Conservation (phyloP, 2,329 filamentous ascomycete species). For the Diaporthe batatas region DNA sequence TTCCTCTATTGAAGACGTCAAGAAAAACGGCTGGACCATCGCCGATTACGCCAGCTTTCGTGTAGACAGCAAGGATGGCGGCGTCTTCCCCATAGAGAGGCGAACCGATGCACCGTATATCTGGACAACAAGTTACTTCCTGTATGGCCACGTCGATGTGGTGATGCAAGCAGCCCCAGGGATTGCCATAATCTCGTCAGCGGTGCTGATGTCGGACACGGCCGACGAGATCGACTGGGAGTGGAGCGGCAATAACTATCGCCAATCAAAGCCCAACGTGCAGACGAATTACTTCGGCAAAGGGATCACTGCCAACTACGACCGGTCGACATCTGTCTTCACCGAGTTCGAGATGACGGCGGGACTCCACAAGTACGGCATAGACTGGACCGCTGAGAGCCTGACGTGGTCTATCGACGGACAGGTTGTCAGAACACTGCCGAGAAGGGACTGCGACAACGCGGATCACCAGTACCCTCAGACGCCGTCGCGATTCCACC, state of each 20-base stretch:
- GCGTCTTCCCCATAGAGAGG: slow-evolving; percentile 18
- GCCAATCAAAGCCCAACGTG: background rate
- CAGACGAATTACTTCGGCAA: slow-evolving; percentile 34
- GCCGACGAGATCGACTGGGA: slow-evolving; percentile 32
- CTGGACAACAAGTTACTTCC: slow-evolving; percentile 28
- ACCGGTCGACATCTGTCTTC: slow-evolving; percentile 21
- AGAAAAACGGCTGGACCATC: slow-evolving; percentile 21
- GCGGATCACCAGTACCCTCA: slow-evolving; percentile 26
- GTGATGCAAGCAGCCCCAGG: slow-evolving; percentile 25
- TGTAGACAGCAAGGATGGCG: background rate
- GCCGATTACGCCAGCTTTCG: slow-evolving; percentile 23
- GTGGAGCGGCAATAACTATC: slow-evolving; percentile 27
- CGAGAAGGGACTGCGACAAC: slow-evolving; percentile 20
- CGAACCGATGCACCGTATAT: slow-evolving; percentile 27
- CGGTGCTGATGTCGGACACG: slow-evolving; percentile 3
- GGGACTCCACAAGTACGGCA: slow-evolving; percentile 14
- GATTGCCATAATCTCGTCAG: slow-evolving; percentile 14
- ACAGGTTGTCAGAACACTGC: background rate
- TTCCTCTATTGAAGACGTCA: background rate
- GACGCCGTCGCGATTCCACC: slow-evolving; percentile 26
- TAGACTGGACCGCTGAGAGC: slow-evolving; percentile 30
- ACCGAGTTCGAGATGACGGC: slow-evolving; percentile 2
- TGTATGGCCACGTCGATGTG: slow-evolving; percentile 25
- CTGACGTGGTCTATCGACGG: slow-evolving; percentile 26
- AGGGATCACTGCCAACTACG: slow-evolving; percentile 23